Conservation (phyloP, 164 flowering plant species). For the Vitis labrusca region DNA sequence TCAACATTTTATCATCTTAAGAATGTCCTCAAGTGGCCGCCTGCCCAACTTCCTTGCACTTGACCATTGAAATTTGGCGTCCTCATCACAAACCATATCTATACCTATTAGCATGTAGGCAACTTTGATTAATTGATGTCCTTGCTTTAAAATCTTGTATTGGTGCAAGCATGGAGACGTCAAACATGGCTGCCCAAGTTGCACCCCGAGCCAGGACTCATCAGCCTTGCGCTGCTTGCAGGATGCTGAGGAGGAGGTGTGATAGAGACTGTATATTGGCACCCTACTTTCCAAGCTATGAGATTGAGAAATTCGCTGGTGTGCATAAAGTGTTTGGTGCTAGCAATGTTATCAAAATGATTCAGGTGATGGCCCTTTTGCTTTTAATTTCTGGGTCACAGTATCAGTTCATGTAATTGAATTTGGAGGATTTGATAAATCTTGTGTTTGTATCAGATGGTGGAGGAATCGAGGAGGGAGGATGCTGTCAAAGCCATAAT, state of each 20-base stretch:
- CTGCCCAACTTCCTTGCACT: conserved; percentile 24
- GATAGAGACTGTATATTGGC: conserved; percentile 36
- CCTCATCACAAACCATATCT: conserved; percentile 6
- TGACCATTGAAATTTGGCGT: conserved; percentile 14
- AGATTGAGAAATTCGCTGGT: conserved; percentile 35
- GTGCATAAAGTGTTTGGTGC: conserved; percentile 62
- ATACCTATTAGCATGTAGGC: not conserved
- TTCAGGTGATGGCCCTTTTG: conserved; percentile 28
- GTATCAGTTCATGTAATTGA: no score
- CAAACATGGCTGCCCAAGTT: conserved; percentile 13
- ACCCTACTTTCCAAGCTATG: conserved; percentile 43
- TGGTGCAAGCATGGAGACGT: no score
- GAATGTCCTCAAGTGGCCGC: conserved; percentile 27
- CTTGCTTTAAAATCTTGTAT: not conserved
- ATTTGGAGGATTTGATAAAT: not conserved
- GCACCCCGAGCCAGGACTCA: conserved; percentile 1
- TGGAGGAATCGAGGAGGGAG: conserved; percentile 37
- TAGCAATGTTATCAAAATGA: conserved; percentile 52
- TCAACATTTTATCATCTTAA: conserved; percentile 11
- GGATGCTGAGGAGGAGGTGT: conserved; percentile 47
- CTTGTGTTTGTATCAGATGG: conserved; percentile 24
- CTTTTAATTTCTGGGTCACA: no score
- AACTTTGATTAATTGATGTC: not conserved
- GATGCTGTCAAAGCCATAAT: conserved; percentile 42
- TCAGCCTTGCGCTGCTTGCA: conserved; percentile 55